A percentile compares a stretch with the other conserved stretches of the same genome.
Conservation (phyloP, 83 land plant species). For the Thuja plicata region DNA sequence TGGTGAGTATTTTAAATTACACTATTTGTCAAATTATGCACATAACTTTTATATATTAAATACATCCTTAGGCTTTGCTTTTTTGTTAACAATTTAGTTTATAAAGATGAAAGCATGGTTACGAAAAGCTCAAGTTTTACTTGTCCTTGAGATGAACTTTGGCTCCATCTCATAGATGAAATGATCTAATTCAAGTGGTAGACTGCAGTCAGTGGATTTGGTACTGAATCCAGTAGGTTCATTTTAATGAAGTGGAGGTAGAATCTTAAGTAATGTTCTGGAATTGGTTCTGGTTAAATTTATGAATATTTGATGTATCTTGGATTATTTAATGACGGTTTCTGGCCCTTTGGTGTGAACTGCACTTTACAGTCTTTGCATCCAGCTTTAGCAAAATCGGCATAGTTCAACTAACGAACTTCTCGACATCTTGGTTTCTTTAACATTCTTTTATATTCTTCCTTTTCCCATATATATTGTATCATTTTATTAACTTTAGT, state of each 20-base stretch:
- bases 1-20: constrained; percentile 7
- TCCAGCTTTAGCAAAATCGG: neutral
- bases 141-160: neutral
- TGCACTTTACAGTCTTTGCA: neutral
- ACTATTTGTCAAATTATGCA: neutral
- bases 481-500: too few species aligned
- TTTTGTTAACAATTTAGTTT: neutral
- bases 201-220: neutral
- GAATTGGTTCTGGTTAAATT: neutral
- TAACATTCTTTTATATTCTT: neutral
- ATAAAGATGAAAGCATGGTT: neutral
- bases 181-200: neutral
- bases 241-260: neutral
- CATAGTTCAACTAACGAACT: neutral
- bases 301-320: neutral
- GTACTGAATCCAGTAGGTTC: neutral
- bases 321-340: neutral
- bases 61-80: neutral
- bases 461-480: neutral
- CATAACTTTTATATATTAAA: neutral
- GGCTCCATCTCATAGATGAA: neutral
- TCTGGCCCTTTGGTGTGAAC: neutral
- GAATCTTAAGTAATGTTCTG: neutral
- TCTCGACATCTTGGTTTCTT: neutral
- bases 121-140: neutral